Percentiles rank a stretch among this genome's conserved stretches.
phyloP scores from a whole-genome alignment of 805 yeast genomes.

The Cyberlindnera subsufficiens region DNA sequence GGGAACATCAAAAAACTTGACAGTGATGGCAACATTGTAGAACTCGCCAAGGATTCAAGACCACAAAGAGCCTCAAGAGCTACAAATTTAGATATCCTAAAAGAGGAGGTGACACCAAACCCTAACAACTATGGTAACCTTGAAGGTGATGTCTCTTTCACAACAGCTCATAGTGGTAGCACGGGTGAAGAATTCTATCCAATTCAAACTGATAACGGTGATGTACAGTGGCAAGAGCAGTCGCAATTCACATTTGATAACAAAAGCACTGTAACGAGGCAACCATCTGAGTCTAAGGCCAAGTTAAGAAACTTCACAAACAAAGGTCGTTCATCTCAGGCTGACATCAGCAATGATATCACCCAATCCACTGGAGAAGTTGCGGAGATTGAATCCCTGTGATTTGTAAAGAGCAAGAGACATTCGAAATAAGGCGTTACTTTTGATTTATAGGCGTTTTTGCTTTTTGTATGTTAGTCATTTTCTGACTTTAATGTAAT shows the following conservation, averaged over 20 bases:
- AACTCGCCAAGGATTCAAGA: slow-evolving; percentile 6
- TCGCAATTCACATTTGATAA: slow-evolving; percentile 22
- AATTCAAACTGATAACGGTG: slow-evolving; percentile 13
- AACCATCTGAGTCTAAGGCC: slow-evolving; percentile 22
- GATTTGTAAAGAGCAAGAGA: not conserved
- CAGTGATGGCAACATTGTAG: slow-evolving; percentile 25
- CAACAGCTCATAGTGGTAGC: slow-evolving; percentile 14
- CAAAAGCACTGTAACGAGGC: slow-evolving; percentile 21
- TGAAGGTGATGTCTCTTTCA: slow-evolving; percentile 17
- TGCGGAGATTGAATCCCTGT: slow-evolving; percentile 26
- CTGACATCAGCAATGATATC: slow-evolving; percentile 27
- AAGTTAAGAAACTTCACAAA: slow-evolving; percentile 30
- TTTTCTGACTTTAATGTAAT: not conserved
- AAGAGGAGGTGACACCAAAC: slow-evolving; percentile 18
- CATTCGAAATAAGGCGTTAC: not conserved
- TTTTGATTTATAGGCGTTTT: not conserved
- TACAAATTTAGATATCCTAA: slow-evolving; percentile 19
- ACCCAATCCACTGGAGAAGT: slow-evolving; percentile 21
- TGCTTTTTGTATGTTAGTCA: no score
- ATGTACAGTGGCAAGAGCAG: slow-evolving; percentile 16
- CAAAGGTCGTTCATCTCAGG: slow-evolving; percentile 24
- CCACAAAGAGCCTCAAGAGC: slow-evolving; percentile 18
- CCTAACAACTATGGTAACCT: slow-evolving; percentile 2
- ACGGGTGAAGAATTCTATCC: slow-evolving; percentile 25
- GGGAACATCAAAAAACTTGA: slow-evolving; percentile 23